Base-by-base conservation (phyloP, 352 stramenopile species). In the Phytopythium chamaehyphon region DNA sequence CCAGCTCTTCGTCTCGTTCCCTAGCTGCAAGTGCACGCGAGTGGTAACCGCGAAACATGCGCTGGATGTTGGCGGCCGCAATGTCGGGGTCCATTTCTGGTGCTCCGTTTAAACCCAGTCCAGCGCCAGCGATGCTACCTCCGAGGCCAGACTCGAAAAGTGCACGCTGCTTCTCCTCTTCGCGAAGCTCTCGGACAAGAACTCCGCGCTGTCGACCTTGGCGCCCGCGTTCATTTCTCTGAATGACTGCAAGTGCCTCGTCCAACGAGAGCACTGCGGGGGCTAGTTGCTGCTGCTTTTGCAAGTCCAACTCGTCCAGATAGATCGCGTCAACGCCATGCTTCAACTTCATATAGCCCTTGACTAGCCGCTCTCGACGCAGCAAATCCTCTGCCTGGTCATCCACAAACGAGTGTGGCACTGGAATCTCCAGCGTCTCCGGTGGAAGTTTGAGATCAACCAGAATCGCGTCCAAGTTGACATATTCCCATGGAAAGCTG, bases 401-500 rank as follows among this genome's bases (percentile, higher is more conserved):
- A 40, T 98, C 90, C 12, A 83, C 65, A 61, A 98, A 96, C 37
- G 90, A 96, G 54, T 76, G 71, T 11, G 93, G 90, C 28, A 98
- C 83, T 4, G 87, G 71, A 0, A 97, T 69, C 52, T 98, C 92
- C 21, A 98, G 65, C 24, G 88, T 94, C 59, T 96, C 84, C 3
- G 92, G 90, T 9, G 92, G 78, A 21, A 98, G 71, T 63, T 97
- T 97, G 24, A 98, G 73, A 57, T 98, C 93, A 39, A 95, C 87
- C 21, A 98, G 71, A 36, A 96, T 89, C 45, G 93, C 77, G 64
- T 96, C 90, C 18, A 98, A 55, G 51, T 98, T 91, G 24, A 97
- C 83, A 59, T 98, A 98, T 59, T 98, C 90, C 93, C 93, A 98
- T 0, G 94, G 85, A 55, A 98, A 97, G 50, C 82, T 86, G 16